Evolutionary conservation across 257 asterid genomes (phyloP).

Genomic region (Solanum lycopersicoides): DNA sequence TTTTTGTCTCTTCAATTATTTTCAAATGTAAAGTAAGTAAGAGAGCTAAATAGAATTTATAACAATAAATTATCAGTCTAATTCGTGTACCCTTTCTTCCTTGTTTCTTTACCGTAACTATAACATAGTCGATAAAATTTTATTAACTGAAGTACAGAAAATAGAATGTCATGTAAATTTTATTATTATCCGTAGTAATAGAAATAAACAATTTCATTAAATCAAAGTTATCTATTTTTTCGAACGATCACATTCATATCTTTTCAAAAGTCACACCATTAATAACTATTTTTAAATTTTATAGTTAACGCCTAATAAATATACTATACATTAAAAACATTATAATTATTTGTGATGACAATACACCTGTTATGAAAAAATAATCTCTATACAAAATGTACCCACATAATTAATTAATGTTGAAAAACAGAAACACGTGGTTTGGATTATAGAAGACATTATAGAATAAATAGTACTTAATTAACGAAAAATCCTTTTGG

Average conservation of each 20-base stretch:
- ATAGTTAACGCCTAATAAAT: not conserved
- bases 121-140: accelerated
- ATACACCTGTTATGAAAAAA: not conserved
- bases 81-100: too few species aligned
- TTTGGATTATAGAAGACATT: not conserved
- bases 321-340: not conserved
- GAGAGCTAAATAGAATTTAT: too few species aligned
- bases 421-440: not conserved
- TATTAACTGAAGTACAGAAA: accelerated
- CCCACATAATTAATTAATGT: not conserved
- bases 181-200: not conserved
- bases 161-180: accelerated
- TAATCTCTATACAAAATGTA: not conserved
- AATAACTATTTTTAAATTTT: not conserved
- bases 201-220: too few species aligned
- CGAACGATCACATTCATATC: not conserved
- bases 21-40: too few species aligned
- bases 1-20: too few species aligned
- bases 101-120: too few species aligned
- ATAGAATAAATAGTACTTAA: not conserved
- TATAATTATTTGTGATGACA: too few species aligned
- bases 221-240: not conserved
- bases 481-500: too few species aligned
- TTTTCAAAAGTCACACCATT: not conserved
- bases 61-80: too few species aligned